Percentiles rank a stretch among this genome's conserved stretches.
Conservation (phyloP, 371 early-diverging fungal genomes). For the Syncephalis fuscata region DNA sequence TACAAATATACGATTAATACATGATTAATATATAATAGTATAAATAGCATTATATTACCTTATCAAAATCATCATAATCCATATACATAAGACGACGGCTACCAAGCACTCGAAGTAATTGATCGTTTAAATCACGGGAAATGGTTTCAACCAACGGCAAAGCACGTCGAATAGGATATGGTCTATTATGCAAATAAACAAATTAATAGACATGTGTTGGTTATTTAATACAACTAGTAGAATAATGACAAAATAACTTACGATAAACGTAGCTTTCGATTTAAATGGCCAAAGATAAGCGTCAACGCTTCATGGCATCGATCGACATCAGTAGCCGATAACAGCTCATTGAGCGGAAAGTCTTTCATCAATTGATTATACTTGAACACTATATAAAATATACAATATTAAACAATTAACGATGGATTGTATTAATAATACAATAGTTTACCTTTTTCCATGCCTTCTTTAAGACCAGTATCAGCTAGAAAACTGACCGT, state of each 20-base stretch:
- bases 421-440: background rate
- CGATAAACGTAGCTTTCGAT: constrained; percentile 89
- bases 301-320: constrained; percentile 65
- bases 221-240: background rate
- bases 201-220: background rate
- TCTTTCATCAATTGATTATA: constrained; percentile 98
- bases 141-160: constrained; percentile 90
- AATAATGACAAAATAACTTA: constrained; percentile 13
- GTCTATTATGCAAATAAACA: constrained; percentile 14
- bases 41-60: no score
- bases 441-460: constrained; percentile 42
- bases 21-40: no score
- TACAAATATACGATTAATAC: no score
- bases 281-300: constrained; percentile 83
- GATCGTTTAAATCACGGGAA: constrained; percentile 84
- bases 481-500: constrained; percentile 96
- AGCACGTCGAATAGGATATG: constrained; percentile 90
- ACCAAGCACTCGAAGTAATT: constrained; percentile 72
- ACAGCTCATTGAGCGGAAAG: constrained; percentile 90
- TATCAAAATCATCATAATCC: constrained; percentile 75
- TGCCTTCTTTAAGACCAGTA: constrained; percentile 91
- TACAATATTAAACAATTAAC: background rate
- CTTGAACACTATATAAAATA: constrained; percentile 42
- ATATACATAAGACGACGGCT: constrained; percentile 86
- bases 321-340: constrained; percentile 83